These are phyloP conservation scores for Aspergillus sp. DNA, from an alignment of 2,329 filamentous ascomycete species.

Conservation along the genomic window DNA sequence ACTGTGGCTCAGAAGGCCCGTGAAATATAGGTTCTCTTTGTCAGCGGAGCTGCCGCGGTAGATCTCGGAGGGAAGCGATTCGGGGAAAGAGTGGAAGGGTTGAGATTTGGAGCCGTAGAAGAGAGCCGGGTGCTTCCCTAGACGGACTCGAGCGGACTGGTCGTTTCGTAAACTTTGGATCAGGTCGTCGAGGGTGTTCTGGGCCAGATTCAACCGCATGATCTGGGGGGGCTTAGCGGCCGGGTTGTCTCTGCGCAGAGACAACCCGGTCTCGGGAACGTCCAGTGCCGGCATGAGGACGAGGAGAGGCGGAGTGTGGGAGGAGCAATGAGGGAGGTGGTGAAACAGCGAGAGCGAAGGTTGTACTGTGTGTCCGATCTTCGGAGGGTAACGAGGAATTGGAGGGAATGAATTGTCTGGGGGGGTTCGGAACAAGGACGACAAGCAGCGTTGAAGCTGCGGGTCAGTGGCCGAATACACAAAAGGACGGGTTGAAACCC, in stretches of 20 bases:
- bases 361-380: background rate
- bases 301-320: conserved; percentile 4
- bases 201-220: conserved; percentile 48
- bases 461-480: conserved; percentile 40
- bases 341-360: conserved; percentile 5
- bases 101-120: conserved; percentile 59
- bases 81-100: conserved; percentile 53
- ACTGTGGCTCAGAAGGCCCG: conserved; percentile 58
- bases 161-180: conserved; percentile 44
- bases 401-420: conserved; percentile 12
- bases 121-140: conserved; percentile 54
- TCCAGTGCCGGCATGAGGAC: conserved; percentile 35
- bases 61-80: conserved; percentile 58
- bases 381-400: conserved; percentile 14
- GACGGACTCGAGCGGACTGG: conserved; percentile 45
- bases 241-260: conserved; percentile 36
- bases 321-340: conserved; percentile 6
- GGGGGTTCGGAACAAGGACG: conserved; percentile 26
- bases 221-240: conserved; percentile 41
- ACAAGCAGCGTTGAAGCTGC: conserved; percentile 39
- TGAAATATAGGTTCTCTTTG: conserved; percentile 53
- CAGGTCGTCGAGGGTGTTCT: conserved; percentile 47
- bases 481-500: conserved; percentile 27
- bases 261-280: conserved; percentile 41
- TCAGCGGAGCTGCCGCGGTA: conserved; percentile 49